These are phyloP conservation scores for Boletus holoroseus DNA, from an alignment of 1,284 basidiomycete genomes.

Conservation along the genomic window DNA sequence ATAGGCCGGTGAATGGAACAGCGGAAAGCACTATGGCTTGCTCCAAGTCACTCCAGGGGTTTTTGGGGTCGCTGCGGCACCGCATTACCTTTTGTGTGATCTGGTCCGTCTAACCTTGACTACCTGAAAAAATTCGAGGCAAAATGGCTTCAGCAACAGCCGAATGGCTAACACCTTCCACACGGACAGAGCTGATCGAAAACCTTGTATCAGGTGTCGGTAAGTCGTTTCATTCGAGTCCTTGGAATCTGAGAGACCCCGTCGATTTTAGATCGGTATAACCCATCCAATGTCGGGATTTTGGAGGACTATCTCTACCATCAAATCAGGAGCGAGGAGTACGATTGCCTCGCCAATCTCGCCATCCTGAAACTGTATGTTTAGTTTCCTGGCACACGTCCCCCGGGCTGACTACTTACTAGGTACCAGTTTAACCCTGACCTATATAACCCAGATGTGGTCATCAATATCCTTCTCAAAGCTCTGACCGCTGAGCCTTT, in stretches of 20 bases:
- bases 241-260: constrained; percentile 9
- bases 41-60: too few species aligned
- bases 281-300: constrained; percentile 87
- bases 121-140: constrained; percentile 8
- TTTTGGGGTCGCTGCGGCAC: constrained; percentile 8
- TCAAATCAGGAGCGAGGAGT: constrained; percentile 85
- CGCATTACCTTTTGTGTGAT: background rate
- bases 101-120: background rate
- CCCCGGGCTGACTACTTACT: constrained; percentile 11
- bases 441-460: constrained; percentile 88
- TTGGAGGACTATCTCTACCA: constrained; percentile 94
- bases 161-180: constrained; percentile 65
- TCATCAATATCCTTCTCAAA: constrained; percentile 93
- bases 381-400: background rate
- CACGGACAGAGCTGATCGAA: constrained; percentile 80
- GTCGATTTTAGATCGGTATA: constrained; percentile 75
- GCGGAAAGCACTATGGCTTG: too few species aligned
- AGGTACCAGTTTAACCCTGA: constrained; percentile 97
- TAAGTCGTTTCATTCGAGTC: constrained; percentile 37
- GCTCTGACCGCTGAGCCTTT: constrained; percentile 76
- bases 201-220: constrained; percentile 89
- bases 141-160: constrained; percentile 40
- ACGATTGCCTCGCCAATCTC: constrained; percentile 90
- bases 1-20: background rate
- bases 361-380: constrained; percentile 78